A percentile compares a stretch with the other conserved stretches of the same genome.
Evolutionary conservation across 306 rosid genomes (phyloP).

Genomic region (Lagenaria siceraria): DNA sequence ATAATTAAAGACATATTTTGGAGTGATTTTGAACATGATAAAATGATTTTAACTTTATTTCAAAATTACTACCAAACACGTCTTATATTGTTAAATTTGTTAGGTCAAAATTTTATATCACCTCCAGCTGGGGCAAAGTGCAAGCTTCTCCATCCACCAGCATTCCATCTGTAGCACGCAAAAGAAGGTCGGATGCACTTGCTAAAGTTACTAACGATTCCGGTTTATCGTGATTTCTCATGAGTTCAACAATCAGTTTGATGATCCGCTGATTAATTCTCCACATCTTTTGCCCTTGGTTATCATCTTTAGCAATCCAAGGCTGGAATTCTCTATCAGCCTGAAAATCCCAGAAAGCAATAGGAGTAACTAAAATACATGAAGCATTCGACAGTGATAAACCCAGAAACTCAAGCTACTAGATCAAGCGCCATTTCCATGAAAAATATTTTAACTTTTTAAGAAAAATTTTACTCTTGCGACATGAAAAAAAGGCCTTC

Average conservation of each 20-base stretch:
- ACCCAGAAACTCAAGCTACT: neutral
- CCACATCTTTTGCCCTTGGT: constrained; percentile 90
- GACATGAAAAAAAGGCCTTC: no score
- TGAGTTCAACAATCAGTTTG: constrained; percentile 77
- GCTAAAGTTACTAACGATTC: constrained; percentile 85
- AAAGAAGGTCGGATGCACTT: constrained; percentile 86
- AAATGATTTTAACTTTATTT: no score
- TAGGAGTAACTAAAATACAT: neutral
- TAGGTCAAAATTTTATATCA: constrained; percentile 12
- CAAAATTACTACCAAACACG: no score
- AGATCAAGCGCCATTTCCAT: neutral
- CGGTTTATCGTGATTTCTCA: constrained; percentile 79
- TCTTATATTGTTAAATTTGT: neutral
- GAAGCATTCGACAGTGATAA: neutral
- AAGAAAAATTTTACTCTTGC: neutral
- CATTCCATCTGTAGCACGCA: constrained; percentile 98
- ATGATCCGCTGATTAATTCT: constrained; percentile 84
- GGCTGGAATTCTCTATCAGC: constrained; percentile 93
- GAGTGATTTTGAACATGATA: no score
- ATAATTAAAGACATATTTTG: no score
- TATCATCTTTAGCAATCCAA: constrained; percentile 97
- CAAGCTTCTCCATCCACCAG: constrained; percentile 98
- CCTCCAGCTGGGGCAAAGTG: constrained; percentile 95
- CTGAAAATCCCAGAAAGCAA: constrained; percentile 39
- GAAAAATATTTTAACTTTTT: neutral